These are phyloP conservation scores for Chaetothyriales sp. DNA, from an alignment of 2,329 filamentous ascomycete species.

Conservation along the genomic window DNA sequence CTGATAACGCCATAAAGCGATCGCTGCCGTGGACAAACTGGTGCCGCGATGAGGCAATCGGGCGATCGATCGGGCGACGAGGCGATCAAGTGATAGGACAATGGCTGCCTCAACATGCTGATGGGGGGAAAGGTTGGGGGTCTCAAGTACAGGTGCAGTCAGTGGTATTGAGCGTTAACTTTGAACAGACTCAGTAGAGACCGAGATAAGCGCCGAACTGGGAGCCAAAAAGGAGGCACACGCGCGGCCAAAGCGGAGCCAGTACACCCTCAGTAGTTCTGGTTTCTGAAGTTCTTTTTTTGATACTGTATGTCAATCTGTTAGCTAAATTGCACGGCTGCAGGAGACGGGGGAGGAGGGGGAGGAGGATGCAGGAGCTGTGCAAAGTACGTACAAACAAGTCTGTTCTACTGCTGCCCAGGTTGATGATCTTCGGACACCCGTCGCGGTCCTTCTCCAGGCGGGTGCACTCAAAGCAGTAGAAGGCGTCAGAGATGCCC, in stretches of 20 bases:
- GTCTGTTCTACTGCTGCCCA: slow-evolving; percentile 91
- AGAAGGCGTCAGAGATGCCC: slow-evolving; percentile 95
- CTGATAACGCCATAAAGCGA: not conserved
- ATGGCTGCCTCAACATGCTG: not conserved
- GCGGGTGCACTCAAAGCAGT: slow-evolving; percentile 96
- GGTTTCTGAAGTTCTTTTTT: slow-evolving; percentile 56
- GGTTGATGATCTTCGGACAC: slow-evolving; percentile 97
- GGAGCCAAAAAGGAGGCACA: not conserved
- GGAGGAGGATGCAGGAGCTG: not conserved
- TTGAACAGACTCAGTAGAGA: no score
- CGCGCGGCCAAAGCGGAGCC: no score
- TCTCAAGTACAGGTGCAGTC: not conserved
- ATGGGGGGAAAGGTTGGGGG: not conserved
- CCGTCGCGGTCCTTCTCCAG: slow-evolving; percentile 94
- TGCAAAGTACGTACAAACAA: slow-evolving; percentile 35
- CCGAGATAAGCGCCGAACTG: not conserved
- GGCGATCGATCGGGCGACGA: no score
- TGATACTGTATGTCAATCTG: slow-evolving; percentile 33
- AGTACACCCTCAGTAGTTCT: slow-evolving; percentile 18
- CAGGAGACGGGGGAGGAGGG: not conserved
- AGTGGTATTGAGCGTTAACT: not conserved
- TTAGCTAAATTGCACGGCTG: not conserved
- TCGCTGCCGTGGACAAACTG: no score
- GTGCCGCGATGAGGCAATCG: not conserved
- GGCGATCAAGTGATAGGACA: not conserved